These are phyloP conservation scores for Skeletonema marinoi DNA, from an alignment of 108 stramenopile genomes.

Conservation along the genomic window DNA sequence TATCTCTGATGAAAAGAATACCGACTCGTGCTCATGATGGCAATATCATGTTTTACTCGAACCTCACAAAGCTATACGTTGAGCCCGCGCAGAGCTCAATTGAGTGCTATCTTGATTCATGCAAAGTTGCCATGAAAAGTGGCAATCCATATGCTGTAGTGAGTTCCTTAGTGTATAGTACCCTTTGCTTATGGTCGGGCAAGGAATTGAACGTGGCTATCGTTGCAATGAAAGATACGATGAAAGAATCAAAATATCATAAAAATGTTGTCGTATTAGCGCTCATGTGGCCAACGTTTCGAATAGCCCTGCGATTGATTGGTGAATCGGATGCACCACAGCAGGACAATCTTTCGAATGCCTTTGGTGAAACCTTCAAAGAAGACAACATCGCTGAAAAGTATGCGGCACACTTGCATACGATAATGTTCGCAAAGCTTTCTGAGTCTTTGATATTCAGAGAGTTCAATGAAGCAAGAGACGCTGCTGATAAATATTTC, in stretches of 20 bases:
- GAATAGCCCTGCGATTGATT: neutral
- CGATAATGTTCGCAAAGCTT: too few relatives aligned
- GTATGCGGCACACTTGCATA: too few relatives aligned
- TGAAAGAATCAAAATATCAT: neutral
- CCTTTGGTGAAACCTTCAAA: neutral
- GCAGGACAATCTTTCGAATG: neutral
- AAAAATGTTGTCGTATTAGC: neutral
- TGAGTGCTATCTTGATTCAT: conserved; percentile 1
- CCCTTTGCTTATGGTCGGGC: conserved; percentile 1
- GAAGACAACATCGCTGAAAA: neutral
- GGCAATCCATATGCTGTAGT: conserved; percentile 7
- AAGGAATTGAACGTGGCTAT: neutral
- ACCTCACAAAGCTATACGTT: neutral
- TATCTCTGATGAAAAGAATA: too few relatives aligned
- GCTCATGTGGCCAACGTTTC: neutral
- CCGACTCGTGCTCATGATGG: neutral
- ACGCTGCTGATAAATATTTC: neutral
- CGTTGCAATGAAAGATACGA: neutral
- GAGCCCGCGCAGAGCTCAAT: conserved; percentile 11
- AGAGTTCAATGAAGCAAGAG: neutral
- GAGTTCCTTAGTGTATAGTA: neutral
- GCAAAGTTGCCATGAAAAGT: neutral
- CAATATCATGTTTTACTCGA: neutral
- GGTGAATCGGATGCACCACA: neutral
- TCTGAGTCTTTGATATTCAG: neutral